A percentile compares a stretch with the other conserved stretches of the same genome.
Evolutionary conservation across 371 early-diverging fungal species (phyloP).

Genomic region (Basidiobolus meristosporus): DNA sequence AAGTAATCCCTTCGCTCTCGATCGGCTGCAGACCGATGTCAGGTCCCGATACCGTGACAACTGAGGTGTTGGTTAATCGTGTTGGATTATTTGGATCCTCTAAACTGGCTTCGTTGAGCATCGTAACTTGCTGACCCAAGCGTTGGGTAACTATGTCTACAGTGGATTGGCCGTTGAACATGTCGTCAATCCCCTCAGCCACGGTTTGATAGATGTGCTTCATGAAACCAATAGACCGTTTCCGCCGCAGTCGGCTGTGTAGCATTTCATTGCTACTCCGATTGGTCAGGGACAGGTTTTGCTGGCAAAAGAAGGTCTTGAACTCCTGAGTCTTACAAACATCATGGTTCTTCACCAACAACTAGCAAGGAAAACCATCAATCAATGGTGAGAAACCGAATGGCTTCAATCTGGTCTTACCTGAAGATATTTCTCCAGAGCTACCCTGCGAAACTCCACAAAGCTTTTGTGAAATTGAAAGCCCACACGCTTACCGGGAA

Average conservation of each 20-base stretch:
- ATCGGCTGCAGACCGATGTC: slow-evolving; percentile 5
- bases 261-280: too few relatives aligned
- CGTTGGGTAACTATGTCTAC: slow-evolving; percentile 50
- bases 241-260: slow-evolving; percentile 7
- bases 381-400: too few relatives aligned
- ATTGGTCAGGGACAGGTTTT: slow-evolving; percentile 24
- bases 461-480: slow-evolving; percentile 31
- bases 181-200: slow-evolving; percentile 42
- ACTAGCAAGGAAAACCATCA: slow-evolving; percentile 2
- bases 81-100: slow-evolving; percentile 4
- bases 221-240: slow-evolving; percentile 24
- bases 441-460: slow-evolving; percentile 44
- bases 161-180: slow-evolving; percentile 31
- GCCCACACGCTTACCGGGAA: slow-evolving; percentile 53
- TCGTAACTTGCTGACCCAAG: slow-evolving; percentile 42
- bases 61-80: slow-evolving; percentile 2
- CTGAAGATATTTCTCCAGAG: slow-evolving; percentile 51
- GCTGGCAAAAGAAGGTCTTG: slow-evolving; percentile 39
- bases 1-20: slow-evolving; percentile 23
- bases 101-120: slow-evolving; percentile 13
- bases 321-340: slow-evolving; percentile 33
- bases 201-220: slow-evolving; percentile 50
- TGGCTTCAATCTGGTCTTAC: too few relatives aligned
- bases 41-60: slow-evolving; percentile 1
- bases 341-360: slow-evolving; percentile 21